phyloP scores from a whole-genome alignment of 768 basidiomycete genomes.

The Phaffia tasmanica region DNA sequence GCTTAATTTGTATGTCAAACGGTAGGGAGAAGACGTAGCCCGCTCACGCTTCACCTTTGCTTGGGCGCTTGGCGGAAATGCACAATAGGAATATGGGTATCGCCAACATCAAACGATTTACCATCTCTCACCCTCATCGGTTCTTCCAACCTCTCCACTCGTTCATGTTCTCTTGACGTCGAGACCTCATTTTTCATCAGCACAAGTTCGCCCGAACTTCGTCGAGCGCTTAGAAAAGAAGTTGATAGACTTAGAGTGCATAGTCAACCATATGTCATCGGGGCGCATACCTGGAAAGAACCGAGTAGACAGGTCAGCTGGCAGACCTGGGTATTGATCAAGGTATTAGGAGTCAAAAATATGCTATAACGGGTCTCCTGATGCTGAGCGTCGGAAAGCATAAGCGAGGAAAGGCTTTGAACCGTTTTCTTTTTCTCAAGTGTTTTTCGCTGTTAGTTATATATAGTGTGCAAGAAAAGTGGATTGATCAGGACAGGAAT shows the following conservation, averaged over 20 bases:
- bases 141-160: slow-evolving; percentile 86
- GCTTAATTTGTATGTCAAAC: too few relatives aligned
- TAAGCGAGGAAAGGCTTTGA: too few relatives aligned
- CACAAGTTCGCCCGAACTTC: slow-evolving; percentile 47
- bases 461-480: too few relatives aligned
- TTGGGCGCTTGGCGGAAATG: too few relatives aligned
- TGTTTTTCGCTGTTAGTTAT: too few relatives aligned
- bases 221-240: slow-evolving; percentile 35
- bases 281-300: slow-evolving; percentile 51
- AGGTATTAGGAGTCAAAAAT: slow-evolving; percentile 46
- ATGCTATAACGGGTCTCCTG: neutral
- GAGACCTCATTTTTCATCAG: slow-evolving; percentile 80
- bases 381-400: too few relatives aligned
- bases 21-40: neutral
- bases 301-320: slow-evolving; percentile 49
- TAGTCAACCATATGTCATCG: neutral
- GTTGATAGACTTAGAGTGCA: slow-evolving; percentile 34
- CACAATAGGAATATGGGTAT: slow-evolving; percentile 70
- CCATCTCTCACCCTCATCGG: slow-evolving; percentile 78
- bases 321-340: slow-evolving; percentile 54
- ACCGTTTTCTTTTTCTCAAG: too few relatives aligned
- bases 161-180: slow-evolving; percentile 79
- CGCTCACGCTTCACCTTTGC: neutral
- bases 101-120: slow-evolving; percentile 39
- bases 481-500: too few relatives aligned